Conservation (phyloP, 345 rosid genomes). For the Eucalyptus albens region DNA sequence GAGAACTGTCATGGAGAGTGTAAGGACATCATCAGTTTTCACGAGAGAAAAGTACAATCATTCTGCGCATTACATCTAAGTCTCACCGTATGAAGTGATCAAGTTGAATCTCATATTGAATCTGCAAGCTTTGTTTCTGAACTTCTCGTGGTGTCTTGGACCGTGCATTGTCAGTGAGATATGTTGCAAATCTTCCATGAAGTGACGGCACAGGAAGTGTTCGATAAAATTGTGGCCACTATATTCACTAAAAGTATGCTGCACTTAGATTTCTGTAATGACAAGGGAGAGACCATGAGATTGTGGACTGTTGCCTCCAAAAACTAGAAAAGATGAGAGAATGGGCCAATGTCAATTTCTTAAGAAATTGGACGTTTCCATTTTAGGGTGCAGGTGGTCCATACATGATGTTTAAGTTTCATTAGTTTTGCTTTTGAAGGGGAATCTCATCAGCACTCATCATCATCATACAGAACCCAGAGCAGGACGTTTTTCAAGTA, state of each 20-base stretch:
- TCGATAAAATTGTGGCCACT: neutral
- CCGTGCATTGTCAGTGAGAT: neutral
- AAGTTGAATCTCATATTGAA: neutral
- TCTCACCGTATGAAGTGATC: neutral
- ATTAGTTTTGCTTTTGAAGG: neutral
- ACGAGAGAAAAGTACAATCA: neutral
- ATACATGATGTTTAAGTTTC: slow-evolving; percentile 5
- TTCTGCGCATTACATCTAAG: neutral
- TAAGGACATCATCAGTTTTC: neutral
- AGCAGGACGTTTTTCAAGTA: neutral
- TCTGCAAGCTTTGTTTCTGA: neutral
- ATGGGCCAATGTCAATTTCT: neutral
- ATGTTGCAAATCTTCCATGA: neutral
- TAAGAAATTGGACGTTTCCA: neutral
- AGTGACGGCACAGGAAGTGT: neutral
- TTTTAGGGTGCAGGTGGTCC: slow-evolving; percentile 4
- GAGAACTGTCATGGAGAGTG: neutral
- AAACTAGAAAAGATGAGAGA: neutral
- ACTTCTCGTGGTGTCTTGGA: neutral
- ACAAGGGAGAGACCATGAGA: neutral
- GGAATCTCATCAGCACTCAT: neutral
- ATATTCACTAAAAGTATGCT: neutral
- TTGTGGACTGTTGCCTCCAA: neutral
- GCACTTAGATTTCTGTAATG: neutral
- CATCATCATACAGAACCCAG: neutral